Conservation (phyloP, 2,329 filamentous ascomycete species). For the Penicillium capsulatum region DNA sequence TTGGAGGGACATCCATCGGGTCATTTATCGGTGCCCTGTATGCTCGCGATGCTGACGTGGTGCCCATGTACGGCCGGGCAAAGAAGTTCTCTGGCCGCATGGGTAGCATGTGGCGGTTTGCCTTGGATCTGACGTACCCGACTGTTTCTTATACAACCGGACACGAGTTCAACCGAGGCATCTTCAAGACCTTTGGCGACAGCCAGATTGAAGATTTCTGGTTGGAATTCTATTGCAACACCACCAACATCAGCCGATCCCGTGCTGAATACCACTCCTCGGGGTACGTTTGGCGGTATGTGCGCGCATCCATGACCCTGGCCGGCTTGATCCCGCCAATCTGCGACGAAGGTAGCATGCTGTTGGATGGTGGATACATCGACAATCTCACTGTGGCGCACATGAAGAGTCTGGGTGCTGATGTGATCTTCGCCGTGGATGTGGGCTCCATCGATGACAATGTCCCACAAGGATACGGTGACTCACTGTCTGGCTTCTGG, state of each 20-base stretch:
- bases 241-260: constrained; percentile 95
- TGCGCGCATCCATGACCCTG: constrained; percentile 93
- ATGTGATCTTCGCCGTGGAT: constrained; percentile 92
- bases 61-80: constrained; percentile 91
- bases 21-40: constrained; percentile 94
- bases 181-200: constrained; percentile 97
- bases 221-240: constrained; percentile 99
- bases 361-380: constrained; percentile 92
- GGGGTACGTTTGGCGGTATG: constrained; percentile 96
- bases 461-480: constrained; percentile 86
- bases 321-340: constrained; percentile 88
- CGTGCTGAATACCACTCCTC: constrained; percentile 89
- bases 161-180: constrained; percentile 97
- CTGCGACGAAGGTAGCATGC: constrained; percentile 94
- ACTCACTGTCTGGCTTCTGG: constrained; percentile 93
- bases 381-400: constrained; percentile 96
- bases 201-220: constrained; percentile 98
- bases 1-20: constrained; percentile 94
- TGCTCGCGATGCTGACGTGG: constrained; percentile 90
- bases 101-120: constrained; percentile 99
- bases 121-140: constrained; percentile 90
- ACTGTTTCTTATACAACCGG: constrained; percentile 96
- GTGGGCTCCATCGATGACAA: constrained; percentile 90
- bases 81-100: constrained; percentile 99
- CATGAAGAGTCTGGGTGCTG: constrained; percentile 91